Evolutionary conservation across 1,284 basidiomycete genomes (phyloP).

Genomic region (Irpex sp.): DNA sequence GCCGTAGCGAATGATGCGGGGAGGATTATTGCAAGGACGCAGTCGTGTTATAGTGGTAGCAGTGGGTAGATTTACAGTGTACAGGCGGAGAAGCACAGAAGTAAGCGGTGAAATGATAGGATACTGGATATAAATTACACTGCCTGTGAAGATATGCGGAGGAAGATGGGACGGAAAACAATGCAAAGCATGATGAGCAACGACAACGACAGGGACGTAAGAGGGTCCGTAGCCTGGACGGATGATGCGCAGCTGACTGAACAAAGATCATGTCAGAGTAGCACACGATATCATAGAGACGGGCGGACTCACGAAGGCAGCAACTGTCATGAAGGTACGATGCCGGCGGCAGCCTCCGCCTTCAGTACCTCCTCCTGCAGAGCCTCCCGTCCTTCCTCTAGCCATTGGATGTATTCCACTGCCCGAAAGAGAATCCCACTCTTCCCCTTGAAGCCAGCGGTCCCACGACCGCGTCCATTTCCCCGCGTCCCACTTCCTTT

Average conservation of each 20-base stretch:
- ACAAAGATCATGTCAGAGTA: too few relatives aligned
- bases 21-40: neutral
- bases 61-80: neutral
- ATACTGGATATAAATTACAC: conserved; percentile 1
- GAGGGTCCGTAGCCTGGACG: neutral
- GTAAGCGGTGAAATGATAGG: neutral
- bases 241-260: neutral
- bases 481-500: conserved; percentile 61
- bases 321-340: conserved; percentile 13
- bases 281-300: neutral
- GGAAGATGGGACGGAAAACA: neutral
- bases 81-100: neutral
- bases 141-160: neutral
- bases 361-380: conserved; percentile 55
- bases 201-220: too few relatives aligned
- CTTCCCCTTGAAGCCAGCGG: conserved; percentile 56
- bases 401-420: conserved; percentile 71
- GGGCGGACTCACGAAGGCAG: neutral
- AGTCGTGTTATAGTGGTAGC: neutral
- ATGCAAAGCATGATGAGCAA: neutral
- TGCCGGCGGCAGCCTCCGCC: conserved; percentile 56
- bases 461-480: conserved; percentile 17
- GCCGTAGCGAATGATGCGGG: neutral
- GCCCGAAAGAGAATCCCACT: conserved; percentile 77
- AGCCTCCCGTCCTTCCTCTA: conserved; percentile 67